Conservation (phyloP, 345 rosid species). For the Pistacia atlantica region DNA sequence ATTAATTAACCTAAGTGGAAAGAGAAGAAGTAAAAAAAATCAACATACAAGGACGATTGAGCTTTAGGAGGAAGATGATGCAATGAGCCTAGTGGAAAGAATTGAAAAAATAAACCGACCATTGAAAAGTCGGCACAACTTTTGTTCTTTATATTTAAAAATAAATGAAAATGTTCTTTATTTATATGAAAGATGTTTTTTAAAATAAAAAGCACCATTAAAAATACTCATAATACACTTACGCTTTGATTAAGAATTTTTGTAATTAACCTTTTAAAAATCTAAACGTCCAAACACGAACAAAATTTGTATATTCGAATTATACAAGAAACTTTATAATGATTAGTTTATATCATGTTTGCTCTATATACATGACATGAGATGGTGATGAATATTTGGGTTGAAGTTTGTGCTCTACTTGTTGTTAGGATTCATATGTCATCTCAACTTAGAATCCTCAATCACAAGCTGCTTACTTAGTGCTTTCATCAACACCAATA, state of each 20-base stretch:
- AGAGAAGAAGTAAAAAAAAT: not conserved
- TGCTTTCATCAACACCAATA: constrained; percentile 25
- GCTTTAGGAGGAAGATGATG: not conserved
- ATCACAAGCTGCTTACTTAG: constrained; percentile 28
- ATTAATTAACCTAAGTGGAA: not conserved
- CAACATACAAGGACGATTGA: not conserved
- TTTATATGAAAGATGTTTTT: too few relatives aligned
- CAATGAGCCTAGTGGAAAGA: constrained; percentile 14
- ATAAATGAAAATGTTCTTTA: too few relatives aligned
- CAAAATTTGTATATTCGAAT: too few relatives aligned
- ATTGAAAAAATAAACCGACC: not conserved
- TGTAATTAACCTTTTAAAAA: too few relatives aligned
- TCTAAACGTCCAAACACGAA: too few relatives aligned
- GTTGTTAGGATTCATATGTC: constrained; percentile 22
- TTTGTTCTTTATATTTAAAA: not conserved
- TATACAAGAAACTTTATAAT: not conserved
- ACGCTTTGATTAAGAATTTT: too few relatives aligned
- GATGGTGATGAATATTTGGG: not conserved
- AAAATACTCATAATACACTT: too few relatives aligned
- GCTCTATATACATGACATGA: not conserved
- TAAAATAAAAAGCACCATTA: too few relatives aligned
- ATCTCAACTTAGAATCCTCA: constrained; percentile 16
- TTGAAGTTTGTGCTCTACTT: not conserved
- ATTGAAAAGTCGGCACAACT: not conserved
- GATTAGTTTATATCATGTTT: not conserved